Percentiles rank a stretch among this genome's conserved stretches.
Evolutionary conservation across 2,329 filamentous ascomycete species (phyloP).

Genomic region (Fusarium verrucosum): DNA sequence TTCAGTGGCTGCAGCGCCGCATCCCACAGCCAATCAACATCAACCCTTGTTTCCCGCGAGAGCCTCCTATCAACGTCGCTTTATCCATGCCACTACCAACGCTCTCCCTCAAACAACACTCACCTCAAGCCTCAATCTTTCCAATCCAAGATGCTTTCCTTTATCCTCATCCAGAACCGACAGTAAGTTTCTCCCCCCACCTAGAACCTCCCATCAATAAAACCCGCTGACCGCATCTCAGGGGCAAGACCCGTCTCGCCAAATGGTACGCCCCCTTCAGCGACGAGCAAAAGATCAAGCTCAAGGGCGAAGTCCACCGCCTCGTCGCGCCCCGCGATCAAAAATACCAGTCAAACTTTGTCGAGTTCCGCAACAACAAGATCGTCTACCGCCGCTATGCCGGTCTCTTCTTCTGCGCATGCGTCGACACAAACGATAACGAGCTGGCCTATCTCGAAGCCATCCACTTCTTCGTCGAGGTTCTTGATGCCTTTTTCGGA

Average conservation of each 20-base stretch:
- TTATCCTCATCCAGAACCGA: constrained; percentile 89
- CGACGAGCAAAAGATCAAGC: constrained; percentile 98
- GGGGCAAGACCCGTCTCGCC: constrained; percentile 96
- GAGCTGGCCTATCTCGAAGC: constrained; percentile 96
- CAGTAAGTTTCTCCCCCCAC: constrained; percentile 64
- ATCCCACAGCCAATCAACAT: constrained; percentile 15
- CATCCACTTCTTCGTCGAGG: constrained; percentile 99
- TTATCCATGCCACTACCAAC: constrained; percentile 31
- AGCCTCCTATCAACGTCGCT: constrained; percentile 28
- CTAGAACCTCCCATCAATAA: neutral
- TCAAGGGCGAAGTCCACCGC: constrained; percentile 98
- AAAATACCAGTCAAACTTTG: constrained; percentile 99
- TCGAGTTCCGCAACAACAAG: constrained; percentile 94
- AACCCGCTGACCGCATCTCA: constrained; percentile 50
- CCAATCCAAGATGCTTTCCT: constrained; percentile 70
- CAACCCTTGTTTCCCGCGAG: constrained; percentile 24
- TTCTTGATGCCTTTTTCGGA: constrained; percentile 97
- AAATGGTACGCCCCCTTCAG: constrained; percentile 99
- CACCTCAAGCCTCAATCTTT: constrained; percentile 5
- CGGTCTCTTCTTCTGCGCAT: constrained; percentile 98
- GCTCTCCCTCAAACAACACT: constrained; percentile 12
- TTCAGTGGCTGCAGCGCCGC: constrained; percentile 4
- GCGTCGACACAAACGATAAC: constrained; percentile 98
- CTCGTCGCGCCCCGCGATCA: constrained; percentile 97
- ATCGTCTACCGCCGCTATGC: constrained; percentile 98